Percentiles rank a stretch among this genome's conserved stretches.
Conservation (phyloP, 768 basidiomycete species). For the Suillus placidus region DNA sequence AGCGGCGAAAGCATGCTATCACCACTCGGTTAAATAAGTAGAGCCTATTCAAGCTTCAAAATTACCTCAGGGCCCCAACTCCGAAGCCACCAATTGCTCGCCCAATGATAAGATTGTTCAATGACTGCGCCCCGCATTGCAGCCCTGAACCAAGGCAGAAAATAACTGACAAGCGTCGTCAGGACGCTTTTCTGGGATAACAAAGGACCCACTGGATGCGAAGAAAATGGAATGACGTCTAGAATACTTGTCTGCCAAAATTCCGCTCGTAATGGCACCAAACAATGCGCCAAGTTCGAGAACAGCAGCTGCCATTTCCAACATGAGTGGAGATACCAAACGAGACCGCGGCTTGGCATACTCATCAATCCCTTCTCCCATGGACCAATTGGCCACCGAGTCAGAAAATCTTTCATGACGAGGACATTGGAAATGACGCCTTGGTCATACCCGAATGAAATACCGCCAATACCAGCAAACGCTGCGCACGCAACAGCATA, state of each 20-base stretch:
- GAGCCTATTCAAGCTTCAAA: neutral
- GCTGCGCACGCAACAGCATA: slow-evolving; percentile 69
- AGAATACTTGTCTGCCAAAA: slow-evolving; percentile 69
- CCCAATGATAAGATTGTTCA: slow-evolving; percentile 64
- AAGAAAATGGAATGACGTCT: slow-evolving; percentile 66
- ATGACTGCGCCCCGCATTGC: slow-evolving; percentile 60
- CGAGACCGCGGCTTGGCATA: slow-evolving; percentile 36
- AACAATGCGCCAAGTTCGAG: slow-evolving; percentile 79
- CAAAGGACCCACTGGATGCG: slow-evolving; percentile 59
- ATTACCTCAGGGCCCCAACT: slow-evolving; percentile 73
- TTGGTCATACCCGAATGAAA: slow-evolving; percentile 84
- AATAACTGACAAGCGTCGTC: slow-evolving; percentile 44
- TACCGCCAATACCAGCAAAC: slow-evolving; percentile 76
- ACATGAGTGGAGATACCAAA: slow-evolving; percentile 1
- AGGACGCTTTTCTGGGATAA: slow-evolving; percentile 2
- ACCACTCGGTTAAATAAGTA: neutral
- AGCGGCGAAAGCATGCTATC: slow-evolving; percentile 75
- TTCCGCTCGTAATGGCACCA: slow-evolving; percentile 69
- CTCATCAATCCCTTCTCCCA: slow-evolving; percentile 80
- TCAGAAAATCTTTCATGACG: slow-evolving; percentile 76
- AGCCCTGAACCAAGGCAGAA: slow-evolving; percentile 75
- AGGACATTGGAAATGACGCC: slow-evolving; percentile 87
- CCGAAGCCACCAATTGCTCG: slow-evolving; percentile 79
- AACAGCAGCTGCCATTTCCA: slow-evolving; percentile 57
- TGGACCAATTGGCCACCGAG: slow-evolving; percentile 69